Evolutionary conservation across 306 rosid genomes (phyloP), one percentile per base, ranked within the genome.

Genomic region (Gillenia trifoliata): DNA sequence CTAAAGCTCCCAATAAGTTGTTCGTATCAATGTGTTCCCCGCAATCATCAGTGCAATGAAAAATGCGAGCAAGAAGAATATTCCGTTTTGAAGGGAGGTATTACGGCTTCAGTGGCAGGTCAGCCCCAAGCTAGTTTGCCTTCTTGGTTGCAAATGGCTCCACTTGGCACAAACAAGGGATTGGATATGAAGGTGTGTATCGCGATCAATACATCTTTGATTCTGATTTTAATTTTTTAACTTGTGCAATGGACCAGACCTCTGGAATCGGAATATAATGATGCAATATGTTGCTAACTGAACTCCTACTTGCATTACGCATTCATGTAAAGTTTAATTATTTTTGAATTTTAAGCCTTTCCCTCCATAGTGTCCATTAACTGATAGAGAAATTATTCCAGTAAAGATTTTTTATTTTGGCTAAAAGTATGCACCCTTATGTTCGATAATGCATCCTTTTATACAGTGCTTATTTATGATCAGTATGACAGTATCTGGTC

Each of bases 171-270:
- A 33, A 29, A 75, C 68, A 87, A 81, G 71, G 85, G 78, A 65
- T 78, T 77, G 71, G 89, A 86, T 77, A 67, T 50, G 75, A 83
- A 90, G 97, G 99, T 92, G 84, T 80, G 96, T 87, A 52, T 81
- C 73, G 70, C 80, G 76, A 77, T 76, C 76, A 60, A 71, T 59
- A 41, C 49, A 43, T 59, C 45, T 40, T 41, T 47, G 22, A 6
- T 60, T 59, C 49, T 17, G 52, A 26, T 8, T 86, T 62, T 30
- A 30, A 17, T 15, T 62, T 40, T 59, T 19, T 23, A 59, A 23
- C 25, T 59, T 25, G 33, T 59, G 31, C 33, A 45, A 45, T 15
- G 52, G 13, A 20, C 52, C 52, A 45, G 15, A 45, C 52, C 20
- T 45, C 20, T 15, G 52, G 52, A 45, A 1, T 45, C 11, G 52